A percentile compares a stretch with the other conserved stretches of the same genome.
These are phyloP conservation scores for Nadsonia fulvescens DNA, from an alignment of 805 yeast genomes.

Conservation along the genomic window DNA sequence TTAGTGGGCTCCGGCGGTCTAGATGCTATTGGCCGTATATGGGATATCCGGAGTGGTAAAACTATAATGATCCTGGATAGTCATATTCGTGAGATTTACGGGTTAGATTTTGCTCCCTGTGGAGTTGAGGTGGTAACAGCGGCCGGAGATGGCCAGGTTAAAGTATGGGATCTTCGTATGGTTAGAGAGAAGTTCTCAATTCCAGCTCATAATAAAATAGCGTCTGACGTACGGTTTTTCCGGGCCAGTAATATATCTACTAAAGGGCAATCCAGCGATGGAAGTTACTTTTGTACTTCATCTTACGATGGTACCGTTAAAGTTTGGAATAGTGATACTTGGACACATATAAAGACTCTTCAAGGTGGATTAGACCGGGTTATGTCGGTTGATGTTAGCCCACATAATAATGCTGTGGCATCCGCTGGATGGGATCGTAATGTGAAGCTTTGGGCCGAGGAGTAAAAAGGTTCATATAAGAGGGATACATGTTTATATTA, in stretches of 20 bases:
- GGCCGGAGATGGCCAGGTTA: conserved; percentile 62
- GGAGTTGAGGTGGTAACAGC: conserved; percentile 69
- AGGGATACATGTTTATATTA: no score
- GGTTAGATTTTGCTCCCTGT: conserved; percentile 56
- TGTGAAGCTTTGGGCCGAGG: conserved; percentile 41
- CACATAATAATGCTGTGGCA: conserved; percentile 26
- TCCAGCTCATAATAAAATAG: conserved; percentile 58
- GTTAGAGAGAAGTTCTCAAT: conserved; percentile 28
- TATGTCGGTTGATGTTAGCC: conserved; percentile 44
- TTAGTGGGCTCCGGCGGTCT: conserved; percentile 59
- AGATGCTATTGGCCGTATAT: conserved; percentile 53
- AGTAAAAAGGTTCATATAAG: no score
- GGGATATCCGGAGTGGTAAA: conserved; percentile 78
- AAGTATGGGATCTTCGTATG: conserved; percentile 73
- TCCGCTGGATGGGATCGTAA: conserved; percentile 78
- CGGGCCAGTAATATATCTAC: conserved; percentile 13
- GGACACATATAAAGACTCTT: conserved; percentile 38
- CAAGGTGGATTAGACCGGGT: conserved; percentile 50
- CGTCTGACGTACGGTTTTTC: conserved; percentile 46
- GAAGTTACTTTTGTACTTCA: conserved; percentile 36
- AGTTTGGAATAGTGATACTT: conserved; percentile 46
- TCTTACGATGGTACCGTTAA: conserved; percentile 58
- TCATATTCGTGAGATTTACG: conserved; percentile 56
- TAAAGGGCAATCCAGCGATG: conserved; percentile 19
- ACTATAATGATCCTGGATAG: conserved; percentile 39